These are phyloP conservation scores for Penicillium sp. DNA, from an alignment of 2,329 filamentous ascomycete genomes.

Conservation along the genomic window DNA sequence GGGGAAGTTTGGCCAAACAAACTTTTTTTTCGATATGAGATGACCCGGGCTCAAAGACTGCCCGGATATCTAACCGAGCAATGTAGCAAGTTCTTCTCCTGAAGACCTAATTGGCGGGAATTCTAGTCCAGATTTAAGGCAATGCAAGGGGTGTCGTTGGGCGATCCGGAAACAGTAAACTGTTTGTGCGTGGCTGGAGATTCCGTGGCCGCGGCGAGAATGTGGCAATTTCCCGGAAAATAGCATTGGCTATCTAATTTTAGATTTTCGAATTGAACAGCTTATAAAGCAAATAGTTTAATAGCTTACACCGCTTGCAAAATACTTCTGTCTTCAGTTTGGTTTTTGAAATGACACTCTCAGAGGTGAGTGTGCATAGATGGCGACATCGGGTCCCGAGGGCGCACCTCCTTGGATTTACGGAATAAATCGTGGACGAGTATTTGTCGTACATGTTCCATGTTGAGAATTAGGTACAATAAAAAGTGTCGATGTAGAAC, in stretches of 20 bases:
- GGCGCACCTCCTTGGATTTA: neutral
- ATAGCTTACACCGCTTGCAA: neutral
- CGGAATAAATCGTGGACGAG: neutral
- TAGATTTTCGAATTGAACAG: neutral
- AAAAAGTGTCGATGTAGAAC: neutral
- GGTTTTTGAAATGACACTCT: neutral
- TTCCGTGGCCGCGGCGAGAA: conserved; percentile 9
- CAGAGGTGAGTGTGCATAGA: neutral
- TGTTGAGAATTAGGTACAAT: neutral
- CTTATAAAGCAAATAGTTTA: neutral
- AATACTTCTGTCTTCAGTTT: neutral
- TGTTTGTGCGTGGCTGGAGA: conserved; percentile 11
- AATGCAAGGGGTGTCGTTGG: neutral
- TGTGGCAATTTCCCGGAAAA: conserved; percentile 4
- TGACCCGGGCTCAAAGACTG: neutral
- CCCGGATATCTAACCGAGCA: neutral
- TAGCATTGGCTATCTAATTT: neutral
- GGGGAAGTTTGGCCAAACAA: neutral
- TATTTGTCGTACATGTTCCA: neutral
- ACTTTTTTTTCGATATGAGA: neutral
- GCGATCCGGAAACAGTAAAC: neutral
- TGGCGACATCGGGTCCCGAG: neutral
- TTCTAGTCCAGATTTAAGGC: neutral
- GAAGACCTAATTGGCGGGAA: neutral
- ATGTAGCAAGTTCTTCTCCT: neutral